phyloP scores from a whole-genome alignment of 2,329 filamentous ascomycete species.

The Ophiostoma novo-ulmi region DNA sequence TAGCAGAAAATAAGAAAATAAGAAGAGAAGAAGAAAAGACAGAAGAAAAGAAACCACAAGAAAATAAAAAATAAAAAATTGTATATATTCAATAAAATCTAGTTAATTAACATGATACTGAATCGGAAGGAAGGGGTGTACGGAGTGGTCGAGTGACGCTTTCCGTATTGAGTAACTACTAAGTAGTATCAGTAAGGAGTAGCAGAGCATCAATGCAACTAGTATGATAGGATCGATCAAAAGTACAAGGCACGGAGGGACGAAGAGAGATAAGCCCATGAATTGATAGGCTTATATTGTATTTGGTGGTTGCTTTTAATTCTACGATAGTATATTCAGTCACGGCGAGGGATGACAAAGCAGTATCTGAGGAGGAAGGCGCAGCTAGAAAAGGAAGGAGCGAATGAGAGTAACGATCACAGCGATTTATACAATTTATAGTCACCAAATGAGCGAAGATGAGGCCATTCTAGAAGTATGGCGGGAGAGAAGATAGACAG shows the following conservation, averaged over 20 bases:
- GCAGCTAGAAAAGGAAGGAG: background rate
- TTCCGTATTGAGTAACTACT: background rate
- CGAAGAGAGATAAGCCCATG: background rate
- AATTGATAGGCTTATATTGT: background rate
- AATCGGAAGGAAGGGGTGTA: conserved; percentile 8
- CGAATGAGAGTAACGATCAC: background rate
- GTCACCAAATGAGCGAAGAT: no score
- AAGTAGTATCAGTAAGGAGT: background rate
- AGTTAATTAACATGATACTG: background rate
- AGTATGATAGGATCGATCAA: background rate
- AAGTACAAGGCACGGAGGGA: background rate
- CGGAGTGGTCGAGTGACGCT: conserved; percentile 7
- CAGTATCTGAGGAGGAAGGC: background rate
- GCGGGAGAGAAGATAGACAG: background rate
- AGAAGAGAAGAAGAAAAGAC: background rate
- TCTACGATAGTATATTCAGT: background rate
- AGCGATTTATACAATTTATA: background rate
- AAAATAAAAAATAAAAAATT: background rate
- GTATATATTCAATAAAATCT: background rate
- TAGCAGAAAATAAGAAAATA: background rate
- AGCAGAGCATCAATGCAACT: background rate
- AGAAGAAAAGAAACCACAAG: background rate
- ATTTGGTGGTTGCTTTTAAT: background rate
- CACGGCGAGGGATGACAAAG: background rate
- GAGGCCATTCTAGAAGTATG: no score